Base-by-base conservation (phyloP, 345 rosid species). In the Gossypium rotundifolium region DNA sequence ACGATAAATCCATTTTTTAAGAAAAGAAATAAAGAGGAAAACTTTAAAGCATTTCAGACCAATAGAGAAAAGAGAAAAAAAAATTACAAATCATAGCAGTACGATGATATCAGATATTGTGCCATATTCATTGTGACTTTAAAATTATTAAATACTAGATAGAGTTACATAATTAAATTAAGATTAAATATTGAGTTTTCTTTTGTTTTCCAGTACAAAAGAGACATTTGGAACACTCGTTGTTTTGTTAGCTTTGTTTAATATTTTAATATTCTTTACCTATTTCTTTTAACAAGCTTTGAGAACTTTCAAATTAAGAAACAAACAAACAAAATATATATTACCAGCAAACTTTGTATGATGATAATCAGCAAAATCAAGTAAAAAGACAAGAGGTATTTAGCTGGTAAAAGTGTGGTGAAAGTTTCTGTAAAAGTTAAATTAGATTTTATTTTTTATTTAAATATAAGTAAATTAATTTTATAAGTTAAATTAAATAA, bases 251-350 rank as follows among this genome's bases (percentile, higher is more conserved):
- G 11, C 23, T 53, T 46, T 46, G 14, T 11, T 46, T 10, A 46
- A 46, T 46, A 11, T 46, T 45, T 9, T 11, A 45, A 10, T 45
- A 45, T 10, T 45, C 11, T 45, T 45, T 46, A 17, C n/a, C 9
- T 46, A 10, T 46, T 11, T 46, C 38, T 29, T 12, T 61, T 14
- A 60, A 22, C 59, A 53, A 9, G 23, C 42, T 71, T 54, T 8
- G 48, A 58, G 74, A 77, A 63, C 82, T 79, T 84, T 29, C 65
- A 8, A n/a, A 27, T 46, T 74, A 84, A 84, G 80, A 73, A 73
- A 81, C 9, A 40, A 48, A 51, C 29, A 9, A n/a, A 64, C 62
- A n/a, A 8, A 5, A 33, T 4, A 33, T 4, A 33, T 33, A 33
- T 33, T 33, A 0, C 7, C 40, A 33, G 40, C 11, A 29, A 8